Evolutionary conservation across 306 rosid species (phyloP).

Genomic region (Canavalia ensiformis): DNA sequence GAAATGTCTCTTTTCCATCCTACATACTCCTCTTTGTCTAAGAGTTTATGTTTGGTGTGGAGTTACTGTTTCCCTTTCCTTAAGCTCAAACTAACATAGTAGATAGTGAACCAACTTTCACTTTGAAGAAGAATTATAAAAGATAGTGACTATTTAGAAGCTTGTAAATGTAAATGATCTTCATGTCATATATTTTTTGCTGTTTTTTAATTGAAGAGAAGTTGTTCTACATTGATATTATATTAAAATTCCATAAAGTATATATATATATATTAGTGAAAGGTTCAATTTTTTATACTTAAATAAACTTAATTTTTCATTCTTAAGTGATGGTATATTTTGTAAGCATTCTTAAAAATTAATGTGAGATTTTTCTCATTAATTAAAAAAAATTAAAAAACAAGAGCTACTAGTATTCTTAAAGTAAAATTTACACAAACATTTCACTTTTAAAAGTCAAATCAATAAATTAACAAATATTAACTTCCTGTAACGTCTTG

Average conservation of each 20-base stretch:
- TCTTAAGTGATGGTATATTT: no score
- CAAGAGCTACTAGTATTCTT: no score
- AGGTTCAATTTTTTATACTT: not conserved
- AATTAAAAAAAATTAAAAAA: no score
- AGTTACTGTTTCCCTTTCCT: conserved; percentile 69
- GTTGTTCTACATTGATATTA: conserved; percentile 5
- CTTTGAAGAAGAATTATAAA: conserved; percentile 32
- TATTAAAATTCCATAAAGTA: not conserved
- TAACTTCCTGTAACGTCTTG: no score
- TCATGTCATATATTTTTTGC: conserved; percentile 17
- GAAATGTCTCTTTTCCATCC: conserved; percentile 33
- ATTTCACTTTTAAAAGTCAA: no score
- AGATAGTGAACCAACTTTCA: conserved; percentile 2
- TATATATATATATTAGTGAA: not conserved
- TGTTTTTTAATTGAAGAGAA: conserved; percentile 5
- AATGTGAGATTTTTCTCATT: no score
- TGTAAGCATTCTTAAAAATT: no score
- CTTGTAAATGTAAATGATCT: conserved; percentile 38
- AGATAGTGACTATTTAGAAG: conserved; percentile 28
- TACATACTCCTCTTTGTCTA: not conserved
- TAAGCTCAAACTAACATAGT: conserved; percentile 64
- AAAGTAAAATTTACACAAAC: no score
- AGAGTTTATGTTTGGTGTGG: conserved; percentile 40
- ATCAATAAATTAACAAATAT: no score
- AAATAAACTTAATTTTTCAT: not conserved